Evolutionary conservation across 1,284 basidiomycete genomes (phyloP), one percentile per base, ranked within the genome.

Genomic region (Rhodofomes roseus): DNA sequence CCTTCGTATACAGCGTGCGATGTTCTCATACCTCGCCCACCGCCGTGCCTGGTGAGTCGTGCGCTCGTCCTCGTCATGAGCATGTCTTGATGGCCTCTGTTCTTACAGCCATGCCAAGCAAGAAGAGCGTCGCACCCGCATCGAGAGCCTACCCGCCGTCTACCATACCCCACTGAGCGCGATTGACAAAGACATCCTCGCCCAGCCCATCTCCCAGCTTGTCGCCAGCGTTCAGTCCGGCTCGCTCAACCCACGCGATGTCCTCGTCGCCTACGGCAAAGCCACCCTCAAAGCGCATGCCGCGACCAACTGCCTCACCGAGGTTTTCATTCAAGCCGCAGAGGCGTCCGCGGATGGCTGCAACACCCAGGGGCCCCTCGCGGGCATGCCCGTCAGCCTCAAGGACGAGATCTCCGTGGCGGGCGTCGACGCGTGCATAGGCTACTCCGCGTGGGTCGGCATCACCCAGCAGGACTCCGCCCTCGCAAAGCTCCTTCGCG

Each of bases 311-410:
- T 90, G 88, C 69, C 66, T 93, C 25, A 94, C 92, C 2, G 93
- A 95, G 79, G 81, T 60, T 37, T 12, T 54, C 23, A 23, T 56
- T 29, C 22, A 18, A 34, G 34, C 25, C 23, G 58, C 36, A 90
- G 87, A 75, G 4, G 84, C 90, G 63, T 92, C 89, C 66, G 77
- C 79, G 1, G 63, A 69, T 16, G 90, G 87, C 0, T 82, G 82
- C 50, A 76, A 76, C 61, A 67, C 92, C 27, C 79, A 80, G 20
- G 94, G 94, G 77, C 82, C 85, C 7, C 75, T 90, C 36, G 78
- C 0, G 93, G 93, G 29, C 84, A 96, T 18, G 95, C 94, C 4
- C 87, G 82, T 93, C 57, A 84, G 85, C 71, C 74, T 89, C 69
- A 90, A 96, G 71, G 85, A 95, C 31, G 50, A 52, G 31, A 34